phyloP scores from a whole-genome alignment of 176 grass and related monocot genomes.

The Coix lacrymajobi region DNA sequence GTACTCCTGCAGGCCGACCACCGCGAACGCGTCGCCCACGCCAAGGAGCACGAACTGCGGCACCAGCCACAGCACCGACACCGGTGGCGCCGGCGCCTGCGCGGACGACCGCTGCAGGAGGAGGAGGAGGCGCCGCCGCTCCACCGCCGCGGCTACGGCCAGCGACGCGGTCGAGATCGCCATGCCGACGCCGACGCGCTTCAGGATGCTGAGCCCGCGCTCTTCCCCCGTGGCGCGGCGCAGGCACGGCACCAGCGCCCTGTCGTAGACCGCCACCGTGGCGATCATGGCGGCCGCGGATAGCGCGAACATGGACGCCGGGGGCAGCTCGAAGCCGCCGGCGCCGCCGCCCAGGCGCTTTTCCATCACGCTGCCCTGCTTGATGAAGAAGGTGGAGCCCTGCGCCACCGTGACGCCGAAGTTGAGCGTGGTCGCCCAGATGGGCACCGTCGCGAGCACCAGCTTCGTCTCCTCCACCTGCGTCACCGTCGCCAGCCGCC shows the following conservation, averaged over 20 bases:
- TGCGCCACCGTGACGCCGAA: slow-evolving; percentile 33
- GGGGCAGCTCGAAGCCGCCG: slow-evolving; percentile 52
- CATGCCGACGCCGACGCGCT: slow-evolving; percentile 60
- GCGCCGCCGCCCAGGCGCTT: no score
- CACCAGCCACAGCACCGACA: no score
- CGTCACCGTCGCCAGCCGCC: slow-evolving; percentile 65
- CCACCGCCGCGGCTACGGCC: slow-evolving; percentile 40
- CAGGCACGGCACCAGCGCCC: neutral
- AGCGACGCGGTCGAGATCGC: slow-evolving; percentile 27
- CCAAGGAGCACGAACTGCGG: no score
- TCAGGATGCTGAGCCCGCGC: slow-evolving; percentile 67
- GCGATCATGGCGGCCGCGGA: slow-evolving; percentile 49
- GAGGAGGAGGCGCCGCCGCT: slow-evolving; percentile 35
- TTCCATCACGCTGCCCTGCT: slow-evolving; percentile 64
- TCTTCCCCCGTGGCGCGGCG: slow-evolving; percentile 31
- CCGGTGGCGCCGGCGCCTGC: no score
- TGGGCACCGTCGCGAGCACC: slow-evolving; percentile 54
- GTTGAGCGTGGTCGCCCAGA: slow-evolving; percentile 32
- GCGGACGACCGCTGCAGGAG: no score
- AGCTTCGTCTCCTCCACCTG: slow-evolving; percentile 89
- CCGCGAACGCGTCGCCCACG: no score
- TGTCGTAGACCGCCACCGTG: slow-evolving; percentile 2
- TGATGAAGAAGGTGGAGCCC: slow-evolving; percentile 73
- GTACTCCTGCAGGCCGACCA: no score
- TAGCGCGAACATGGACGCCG: slow-evolving; percentile 53